Percentiles rank a stretch among this genome's conserved stretches.
Evolutionary conservation across 1,284 basidiomycete species (phyloP).

Genomic region (Fomitopsis betulina): DNA sequence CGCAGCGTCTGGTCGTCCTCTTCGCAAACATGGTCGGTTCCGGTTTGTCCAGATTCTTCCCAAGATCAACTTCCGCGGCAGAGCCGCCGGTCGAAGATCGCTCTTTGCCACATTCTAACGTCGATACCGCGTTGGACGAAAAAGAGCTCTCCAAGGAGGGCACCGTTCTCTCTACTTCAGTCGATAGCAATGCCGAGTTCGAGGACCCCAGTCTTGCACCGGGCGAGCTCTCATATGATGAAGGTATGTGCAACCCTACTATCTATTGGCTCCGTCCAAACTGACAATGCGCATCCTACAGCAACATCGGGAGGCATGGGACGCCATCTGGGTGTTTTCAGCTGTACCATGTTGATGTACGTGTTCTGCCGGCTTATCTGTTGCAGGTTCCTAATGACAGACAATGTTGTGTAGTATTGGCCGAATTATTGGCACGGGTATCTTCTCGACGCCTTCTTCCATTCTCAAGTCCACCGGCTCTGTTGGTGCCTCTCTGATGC

Average conservation of each 20-base stretch:
- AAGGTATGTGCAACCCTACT: conserved; percentile 11
- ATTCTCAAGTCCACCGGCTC: conserved; percentile 63
- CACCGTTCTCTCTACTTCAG: neutral
- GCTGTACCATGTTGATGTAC: conserved; percentile 27
- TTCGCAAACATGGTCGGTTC: neutral
- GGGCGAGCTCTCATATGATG: conserved; percentile 19
- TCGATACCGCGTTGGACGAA: neutral
- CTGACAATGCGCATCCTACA: conserved; percentile 1
- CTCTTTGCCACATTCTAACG: neutral
- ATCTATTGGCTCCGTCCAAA: no score
- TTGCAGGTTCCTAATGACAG: conserved; percentile 18
- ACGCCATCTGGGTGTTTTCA: conserved; percentile 28
- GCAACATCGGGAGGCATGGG: conserved; percentile 28
- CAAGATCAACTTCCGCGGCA: neutral
- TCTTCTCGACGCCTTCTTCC: conserved; percentile 60
- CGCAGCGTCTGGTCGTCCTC: neutral
- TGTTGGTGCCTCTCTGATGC: conserved; percentile 55
- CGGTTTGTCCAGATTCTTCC: neutral
- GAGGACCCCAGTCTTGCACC: conserved; percentile 7
- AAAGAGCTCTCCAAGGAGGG: neutral
- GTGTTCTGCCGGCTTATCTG: conserved; percentile 1
- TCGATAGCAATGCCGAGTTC: neutral
- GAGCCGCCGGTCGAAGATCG: neutral
- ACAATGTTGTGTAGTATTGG: conserved; percentile 35
- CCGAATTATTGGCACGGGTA: conserved; percentile 55